Evolutionary conservation across 192 early-diverging fungal genomes (phyloP).

Genomic region (Backusella tarrabulga): DNA sequence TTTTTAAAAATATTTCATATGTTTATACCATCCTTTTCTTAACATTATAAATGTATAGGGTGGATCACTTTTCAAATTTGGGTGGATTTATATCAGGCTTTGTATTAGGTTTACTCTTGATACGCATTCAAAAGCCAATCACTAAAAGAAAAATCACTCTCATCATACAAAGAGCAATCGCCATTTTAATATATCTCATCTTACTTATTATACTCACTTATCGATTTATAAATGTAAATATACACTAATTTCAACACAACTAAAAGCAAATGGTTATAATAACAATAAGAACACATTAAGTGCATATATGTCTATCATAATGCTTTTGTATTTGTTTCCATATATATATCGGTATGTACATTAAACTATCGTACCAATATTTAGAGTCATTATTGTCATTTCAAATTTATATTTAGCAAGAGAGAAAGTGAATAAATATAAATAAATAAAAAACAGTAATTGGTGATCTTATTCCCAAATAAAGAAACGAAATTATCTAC

Average conservation of each 20-base stretch:
- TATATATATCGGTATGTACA: no score
- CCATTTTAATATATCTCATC: neutral
- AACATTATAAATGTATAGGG: neutral
- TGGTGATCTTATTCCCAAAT: no score
- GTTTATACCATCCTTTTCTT: neutral
- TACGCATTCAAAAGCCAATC: neutral
- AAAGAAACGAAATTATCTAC: no score
- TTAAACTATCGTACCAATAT: no score
- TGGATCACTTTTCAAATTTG: conserved; percentile 81
- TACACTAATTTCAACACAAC: neutral
- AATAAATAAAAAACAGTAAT: no score
- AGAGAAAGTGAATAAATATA: no score
- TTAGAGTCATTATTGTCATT: no score
- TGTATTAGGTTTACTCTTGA: neutral
- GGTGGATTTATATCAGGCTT: conserved; percentile 38
- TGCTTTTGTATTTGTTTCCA: no score
- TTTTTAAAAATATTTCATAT: neutral
- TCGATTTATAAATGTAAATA: conserved; percentile 5
- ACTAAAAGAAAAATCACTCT: neutral
- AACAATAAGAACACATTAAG: neutral
- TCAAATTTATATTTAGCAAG: no score
- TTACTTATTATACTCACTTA: neutral
- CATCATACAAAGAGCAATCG: neutral
- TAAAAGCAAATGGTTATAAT: neutral
- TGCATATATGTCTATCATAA: neutral